Evolutionary conservation across 1,139 yeast species (phyloP).

Genomic region (Kazachstania sp.): DNA sequence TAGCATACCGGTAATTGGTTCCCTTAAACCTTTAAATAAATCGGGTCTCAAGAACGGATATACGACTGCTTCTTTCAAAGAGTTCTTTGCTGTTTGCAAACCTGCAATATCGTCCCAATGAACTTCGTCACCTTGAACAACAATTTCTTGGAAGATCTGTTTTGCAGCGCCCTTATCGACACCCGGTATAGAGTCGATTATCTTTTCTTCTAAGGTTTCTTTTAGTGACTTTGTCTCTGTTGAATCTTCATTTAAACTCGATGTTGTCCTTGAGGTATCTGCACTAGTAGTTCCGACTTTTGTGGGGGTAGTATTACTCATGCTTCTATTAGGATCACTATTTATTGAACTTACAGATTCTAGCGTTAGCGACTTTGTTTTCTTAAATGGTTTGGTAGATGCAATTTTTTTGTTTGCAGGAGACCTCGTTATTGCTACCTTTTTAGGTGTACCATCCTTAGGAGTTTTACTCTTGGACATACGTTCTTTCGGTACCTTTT

Average conservation of each 20-base stretch:
- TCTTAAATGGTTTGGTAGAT: background rate
- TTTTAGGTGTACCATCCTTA: background rate
- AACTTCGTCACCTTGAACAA: conserved; percentile 90
- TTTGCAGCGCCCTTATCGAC: conserved; percentile 64
- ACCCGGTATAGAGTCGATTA: conserved; percentile 34
- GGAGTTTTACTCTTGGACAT: background rate
- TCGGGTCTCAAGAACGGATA: conserved; percentile 94
- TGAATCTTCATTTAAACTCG: conserved; percentile 1
- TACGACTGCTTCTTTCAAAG: conserved; percentile 92
- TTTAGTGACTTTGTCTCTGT: conserved; percentile 13
- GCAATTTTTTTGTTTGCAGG: background rate
- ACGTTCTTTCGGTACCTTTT: background rate
- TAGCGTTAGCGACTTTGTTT: conserved; percentile 1
- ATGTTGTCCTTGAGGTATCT: conserved; percentile 1
- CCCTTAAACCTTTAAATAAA: conserved; percentile 80
- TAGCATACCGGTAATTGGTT: conserved; percentile 94
- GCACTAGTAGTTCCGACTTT: background rate
- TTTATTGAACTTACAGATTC: background rate
- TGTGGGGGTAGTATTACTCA: background rate
- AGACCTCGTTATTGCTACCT: background rate
- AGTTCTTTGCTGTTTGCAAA: conserved; percentile 76
- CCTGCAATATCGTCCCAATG: conserved; percentile 98
- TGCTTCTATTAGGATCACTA: background rate
- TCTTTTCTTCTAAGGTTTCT: conserved; percentile 30
- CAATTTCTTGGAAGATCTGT: conserved; percentile 85